Evolutionary conservation across 2,329 filamentous ascomycete species (phyloP).

Genomic region (Cladophialophora immunda): DNA sequence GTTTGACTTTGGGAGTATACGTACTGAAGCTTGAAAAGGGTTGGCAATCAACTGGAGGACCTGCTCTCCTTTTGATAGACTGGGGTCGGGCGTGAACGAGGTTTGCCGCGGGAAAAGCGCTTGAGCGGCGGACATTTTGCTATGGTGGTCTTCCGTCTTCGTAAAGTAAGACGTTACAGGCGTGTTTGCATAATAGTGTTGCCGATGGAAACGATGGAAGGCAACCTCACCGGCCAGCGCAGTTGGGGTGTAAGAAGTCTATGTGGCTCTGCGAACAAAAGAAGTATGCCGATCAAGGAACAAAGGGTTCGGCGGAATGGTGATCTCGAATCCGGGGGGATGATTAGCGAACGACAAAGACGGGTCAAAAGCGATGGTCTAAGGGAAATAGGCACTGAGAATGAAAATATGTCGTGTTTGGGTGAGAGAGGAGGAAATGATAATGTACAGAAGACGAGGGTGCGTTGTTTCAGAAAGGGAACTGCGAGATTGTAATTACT

Average conservation of each 20-base stretch:
- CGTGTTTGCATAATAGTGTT: slow-evolving; percentile 9
- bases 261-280: slow-evolving; percentile 13
- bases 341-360: slow-evolving; percentile 21
- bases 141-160: slow-evolving; percentile 6
- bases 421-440: slow-evolving; percentile 7
- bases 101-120: slow-evolving; percentile 31
- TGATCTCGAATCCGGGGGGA: not conserved
- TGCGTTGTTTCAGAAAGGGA: slow-evolving; percentile 3
- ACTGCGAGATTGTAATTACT: slow-evolving; percentile 7
- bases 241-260: not conserved
- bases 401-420: slow-evolving; percentile 2
- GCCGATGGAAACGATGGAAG: not conserved
- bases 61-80: slow-evolving; percentile 44
- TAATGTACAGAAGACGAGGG: slow-evolving; percentile 14
- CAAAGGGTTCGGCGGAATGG: slow-evolving; percentile 17
- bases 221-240: not conserved
- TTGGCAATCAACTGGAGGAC: slow-evolving; percentile 55
- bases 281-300: slow-evolving; percentile 7
- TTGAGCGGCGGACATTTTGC: slow-evolving; percentile 32
- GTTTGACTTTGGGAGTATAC: slow-evolving; percentile 33
- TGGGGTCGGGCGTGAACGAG: slow-evolving; percentile 20
- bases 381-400: not conserved
- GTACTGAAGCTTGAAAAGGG: slow-evolving; percentile 55
- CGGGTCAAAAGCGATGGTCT: slow-evolving; percentile 2
- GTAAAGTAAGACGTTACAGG: slow-evolving; percentile 16